phyloP scores from a whole-genome alignment of 352 stramenopile genomes.

The Peronospora farinosa region DNA sequence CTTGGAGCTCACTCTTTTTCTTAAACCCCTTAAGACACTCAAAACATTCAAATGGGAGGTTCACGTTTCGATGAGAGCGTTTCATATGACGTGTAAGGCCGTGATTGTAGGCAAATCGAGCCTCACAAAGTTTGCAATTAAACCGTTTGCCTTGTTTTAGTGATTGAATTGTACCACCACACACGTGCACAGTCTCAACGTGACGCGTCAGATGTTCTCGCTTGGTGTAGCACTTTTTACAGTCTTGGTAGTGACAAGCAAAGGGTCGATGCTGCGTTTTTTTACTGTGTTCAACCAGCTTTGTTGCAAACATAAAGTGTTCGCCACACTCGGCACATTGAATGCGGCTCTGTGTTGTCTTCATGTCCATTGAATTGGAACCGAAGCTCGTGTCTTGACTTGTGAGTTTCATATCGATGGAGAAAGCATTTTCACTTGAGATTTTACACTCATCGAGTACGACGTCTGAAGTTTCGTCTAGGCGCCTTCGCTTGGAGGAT shows the following conservation, averaged over 20 bases:
- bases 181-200: constrained; percentile 36
- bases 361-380: neutral
- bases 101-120: constrained; percentile 65
- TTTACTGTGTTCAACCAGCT: constrained; percentile 13
- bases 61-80: constrained; percentile 43
- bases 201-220: constrained; percentile 59
- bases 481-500: constrained; percentile 12
- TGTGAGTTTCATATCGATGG: neutral
- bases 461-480: constrained; percentile 1
- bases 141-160: constrained; percentile 41
- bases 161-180: constrained; percentile 5
- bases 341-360: neutral
- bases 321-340: constrained; percentile 21
- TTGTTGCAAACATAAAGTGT: neutral
- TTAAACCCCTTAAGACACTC: constrained; percentile 65
- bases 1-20: constrained; percentile 75
- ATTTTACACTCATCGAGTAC: neutral
- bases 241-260: constrained; percentile 33
- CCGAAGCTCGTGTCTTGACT: neutral
- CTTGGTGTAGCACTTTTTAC: constrained; percentile 57
- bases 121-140: constrained; percentile 47
- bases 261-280: constrained; percentile 30
- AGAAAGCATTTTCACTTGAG: neutral
- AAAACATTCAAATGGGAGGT: constrained; percentile 51
- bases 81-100: constrained; percentile 48